Evolutionary conservation across 1,139 yeast genomes (phyloP).

Genomic region (Sugiyamaella xylanicola): DNA sequence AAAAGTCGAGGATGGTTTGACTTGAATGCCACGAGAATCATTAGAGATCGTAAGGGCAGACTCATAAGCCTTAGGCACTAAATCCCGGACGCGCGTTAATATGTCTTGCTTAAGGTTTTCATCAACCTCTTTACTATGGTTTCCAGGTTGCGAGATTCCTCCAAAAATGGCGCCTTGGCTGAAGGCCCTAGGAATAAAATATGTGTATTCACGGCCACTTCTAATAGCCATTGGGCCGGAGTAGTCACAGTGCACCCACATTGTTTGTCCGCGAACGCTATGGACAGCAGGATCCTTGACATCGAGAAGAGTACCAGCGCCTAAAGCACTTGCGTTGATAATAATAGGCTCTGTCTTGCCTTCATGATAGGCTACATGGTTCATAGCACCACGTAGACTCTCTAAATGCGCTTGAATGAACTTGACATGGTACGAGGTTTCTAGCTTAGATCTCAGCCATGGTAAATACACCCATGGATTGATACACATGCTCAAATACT

Average conservation of each 20-base stretch:
- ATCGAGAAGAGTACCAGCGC: slow-evolving; percentile 37
- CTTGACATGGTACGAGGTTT: slow-evolving; percentile 22
- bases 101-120: slow-evolving; percentile 52
- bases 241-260: slow-evolving; percentile 29
- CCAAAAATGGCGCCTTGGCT: slow-evolving; percentile 69
- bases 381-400: slow-evolving; percentile 21
- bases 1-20: slow-evolving; percentile 14
- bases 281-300: slow-evolving; percentile 25
- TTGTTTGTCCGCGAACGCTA: slow-evolving; percentile 31
- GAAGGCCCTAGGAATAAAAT: slow-evolving; percentile 59
- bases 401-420: slow-evolving; percentile 25
- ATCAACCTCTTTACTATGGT: slow-evolving; percentile 42
- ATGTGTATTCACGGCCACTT: slow-evolving; percentile 43
- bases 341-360: slow-evolving; percentile 38
- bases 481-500: slow-evolving; percentile 44
- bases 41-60: slow-evolving; percentile 22
- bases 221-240: slow-evolving; percentile 29
- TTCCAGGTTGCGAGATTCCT: slow-evolving; percentile 62
- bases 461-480: slow-evolving; percentile 31
- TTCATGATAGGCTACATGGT: slow-evolving; percentile 1
- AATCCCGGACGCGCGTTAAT: slow-evolving; percentile 48
- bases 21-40: too few species aligned
- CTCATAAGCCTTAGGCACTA: slow-evolving; percentile 59
- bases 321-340: slow-evolving; percentile 64
- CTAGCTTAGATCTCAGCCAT: slow-evolving; percentile 27